phyloP scores from a whole-genome alignment of 805 yeast genomes.

The Starmerella stigmatis region DNA sequence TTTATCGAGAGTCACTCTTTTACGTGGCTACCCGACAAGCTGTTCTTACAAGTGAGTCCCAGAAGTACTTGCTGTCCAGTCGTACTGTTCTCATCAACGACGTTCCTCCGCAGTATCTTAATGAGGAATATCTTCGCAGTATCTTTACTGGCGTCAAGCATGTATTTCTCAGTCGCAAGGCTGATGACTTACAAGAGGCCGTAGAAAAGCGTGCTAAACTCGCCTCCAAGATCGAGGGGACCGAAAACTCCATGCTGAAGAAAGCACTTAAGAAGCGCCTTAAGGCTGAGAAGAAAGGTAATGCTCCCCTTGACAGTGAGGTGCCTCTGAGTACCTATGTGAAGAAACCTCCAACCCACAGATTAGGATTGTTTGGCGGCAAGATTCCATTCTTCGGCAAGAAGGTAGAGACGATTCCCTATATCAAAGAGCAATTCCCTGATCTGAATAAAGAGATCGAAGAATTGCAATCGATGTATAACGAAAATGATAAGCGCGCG shows the following conservation, averaged over 20 bases:
- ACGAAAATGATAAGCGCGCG: slow-evolving; percentile 56
- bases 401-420: slow-evolving; percentile 75
- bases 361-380: slow-evolving; percentile 41
- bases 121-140: slow-evolving; percentile 61
- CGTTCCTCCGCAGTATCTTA: slow-evolving; percentile 64
- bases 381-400: slow-evolving; percentile 46
- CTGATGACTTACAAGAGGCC: slow-evolving; percentile 42
- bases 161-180: slow-evolving; percentile 69
- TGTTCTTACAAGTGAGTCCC: slow-evolving; percentile 68
- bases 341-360: slow-evolving; percentile 72
- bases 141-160: slow-evolving; percentile 73
- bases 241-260: slow-evolving; percentile 48
- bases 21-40: slow-evolving; percentile 69
- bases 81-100: slow-evolving; percentile 77
- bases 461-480: slow-evolving; percentile 45
- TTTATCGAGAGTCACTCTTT: slow-evolving; percentile 74
- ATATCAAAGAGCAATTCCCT: slow-evolving; percentile 55
- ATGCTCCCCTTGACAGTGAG: slow-evolving; percentile 22
- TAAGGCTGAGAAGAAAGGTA: slow-evolving; percentile 60
- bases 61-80: slow-evolving; percentile 61
- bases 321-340: slow-evolving; percentile 40
- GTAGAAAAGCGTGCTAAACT: slow-evolving; percentile 51
- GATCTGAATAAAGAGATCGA: slow-evolving; percentile 59
- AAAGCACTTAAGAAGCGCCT: slow-evolving; percentile 53
- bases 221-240: slow-evolving; percentile 54